Conservation (phyloP, 2,329 filamentous ascomycete genomes). For the Pyrenochaeta sp. region DNA sequence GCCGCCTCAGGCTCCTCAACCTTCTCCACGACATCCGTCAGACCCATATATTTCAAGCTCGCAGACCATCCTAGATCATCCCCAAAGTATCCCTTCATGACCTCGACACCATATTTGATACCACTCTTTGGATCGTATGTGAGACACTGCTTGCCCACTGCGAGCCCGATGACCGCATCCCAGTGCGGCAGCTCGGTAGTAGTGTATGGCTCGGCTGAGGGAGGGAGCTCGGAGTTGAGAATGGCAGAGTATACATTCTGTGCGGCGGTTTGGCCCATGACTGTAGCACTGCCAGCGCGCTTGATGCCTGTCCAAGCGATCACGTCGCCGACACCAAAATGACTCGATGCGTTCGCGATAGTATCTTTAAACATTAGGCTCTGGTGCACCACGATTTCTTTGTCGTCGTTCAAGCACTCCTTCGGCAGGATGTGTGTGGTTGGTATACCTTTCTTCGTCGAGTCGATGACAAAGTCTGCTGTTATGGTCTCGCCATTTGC, state of each 20-base stretch:
- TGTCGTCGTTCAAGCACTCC: conserved; percentile 67
- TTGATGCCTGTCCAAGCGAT: conserved; percentile 80
- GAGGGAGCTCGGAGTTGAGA: conserved; percentile 42
- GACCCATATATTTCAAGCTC: conserved; percentile 42
- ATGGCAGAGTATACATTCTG: conserved; percentile 60
- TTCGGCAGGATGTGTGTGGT: conserved; percentile 70
- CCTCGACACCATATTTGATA: conserved; percentile 67
- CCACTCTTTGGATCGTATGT: conserved; percentile 67
- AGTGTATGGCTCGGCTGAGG: conserved; percentile 24
- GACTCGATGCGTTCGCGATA: conserved; percentile 65
- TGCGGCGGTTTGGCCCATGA: conserved; percentile 72
- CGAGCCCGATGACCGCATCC: conserved; percentile 70
- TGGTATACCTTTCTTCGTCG: conserved; percentile 70
- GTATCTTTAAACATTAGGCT: conserved; percentile 64
- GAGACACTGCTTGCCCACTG: conserved; percentile 74
- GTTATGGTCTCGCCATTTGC: conserved; percentile 58
- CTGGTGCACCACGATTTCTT: conserved; percentile 68
- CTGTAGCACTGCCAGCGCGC: conserved; percentile 78
- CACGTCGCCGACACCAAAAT: conserved; percentile 76
- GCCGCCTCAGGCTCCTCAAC: conserved; percentile 26
- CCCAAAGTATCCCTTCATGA: conserved; percentile 71
- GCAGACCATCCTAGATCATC: conserved; percentile 67
- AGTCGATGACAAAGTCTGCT: conserved; percentile 73
- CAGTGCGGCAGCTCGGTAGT: conserved; percentile 41
- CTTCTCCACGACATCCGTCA: conserved; percentile 46